These are phyloP conservation scores for Fusarium bulbicola DNA, from an alignment of 2,329 filamentous ascomycete species.

Conservation along the genomic window DNA sequence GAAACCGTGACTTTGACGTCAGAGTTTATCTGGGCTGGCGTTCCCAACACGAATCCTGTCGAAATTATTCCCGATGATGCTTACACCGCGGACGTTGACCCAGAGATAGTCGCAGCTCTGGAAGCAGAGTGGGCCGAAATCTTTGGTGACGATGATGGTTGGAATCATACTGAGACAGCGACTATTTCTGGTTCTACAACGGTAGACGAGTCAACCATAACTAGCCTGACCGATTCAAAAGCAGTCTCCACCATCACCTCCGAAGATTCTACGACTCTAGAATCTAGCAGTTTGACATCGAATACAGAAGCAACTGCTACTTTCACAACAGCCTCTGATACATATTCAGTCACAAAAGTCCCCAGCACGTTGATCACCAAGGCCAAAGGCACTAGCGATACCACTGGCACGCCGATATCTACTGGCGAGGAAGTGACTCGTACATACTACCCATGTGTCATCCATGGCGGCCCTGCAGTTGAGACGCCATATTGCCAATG, in stretches of 20 bases:
- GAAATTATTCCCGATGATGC: rapidly evolving
- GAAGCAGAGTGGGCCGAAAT: neutral
- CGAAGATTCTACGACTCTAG: neutral
- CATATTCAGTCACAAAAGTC: neutral
- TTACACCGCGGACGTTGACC: neutral
- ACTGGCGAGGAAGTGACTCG: neutral
- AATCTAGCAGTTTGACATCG: neutral
- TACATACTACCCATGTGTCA: neutral
- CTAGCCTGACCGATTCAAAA: neutral
- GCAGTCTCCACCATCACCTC: neutral
- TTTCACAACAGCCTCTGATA: neutral
- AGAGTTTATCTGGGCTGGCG: neutral
- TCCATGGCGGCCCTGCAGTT: neutral
- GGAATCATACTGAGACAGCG: neutral
- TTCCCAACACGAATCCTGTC: neutral
- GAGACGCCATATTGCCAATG: neutral
- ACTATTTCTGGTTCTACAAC: neutral
- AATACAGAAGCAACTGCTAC: neutral
- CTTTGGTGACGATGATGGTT: neutral
- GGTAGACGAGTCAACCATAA: neutral
- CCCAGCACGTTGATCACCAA: neutral
- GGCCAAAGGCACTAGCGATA: neutral
- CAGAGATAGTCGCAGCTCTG: neutral
- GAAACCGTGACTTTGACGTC: neutral
- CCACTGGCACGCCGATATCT: rapidly evolving